Base-by-base conservation (phyloP, 2,329 filamentous ascomycete genomes). In the Penicillium italicum region DNA sequence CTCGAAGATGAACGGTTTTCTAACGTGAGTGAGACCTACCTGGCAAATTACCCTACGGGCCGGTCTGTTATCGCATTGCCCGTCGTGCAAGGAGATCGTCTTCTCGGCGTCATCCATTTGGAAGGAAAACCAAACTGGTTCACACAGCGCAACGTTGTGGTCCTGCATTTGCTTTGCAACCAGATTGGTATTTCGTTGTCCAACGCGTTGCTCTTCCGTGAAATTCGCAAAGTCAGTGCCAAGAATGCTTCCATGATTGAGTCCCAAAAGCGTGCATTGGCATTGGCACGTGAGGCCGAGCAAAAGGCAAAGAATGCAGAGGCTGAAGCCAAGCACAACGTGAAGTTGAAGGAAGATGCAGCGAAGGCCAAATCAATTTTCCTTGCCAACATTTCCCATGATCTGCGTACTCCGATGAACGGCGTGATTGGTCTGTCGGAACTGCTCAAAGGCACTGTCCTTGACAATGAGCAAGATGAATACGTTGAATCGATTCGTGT, bases 341-440 rank as follows among this genome's bases (percentile, higher is more conserved):
- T 87, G 67, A 83, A 82, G 62, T 72, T 87, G 38, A 87, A 87
- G 62, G 85, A 87, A 68, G 85, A 87, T 68, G 85, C 85, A 22
- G 84, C 84, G 8, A 84, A 80, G 65, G 84, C 83, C 1, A 99
- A 99, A 76, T 97, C 94, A 0, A 80, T 97, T 9, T 97, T 97
- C 76, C 95, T 99, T 60, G 94, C 94, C 18, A 97, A 97, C 66
- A 96, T 97, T 48, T 86, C 82, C 1, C 85, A 88, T 63, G 85
- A 97, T 72, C 80, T 99, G 34, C 95, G 96, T 70, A 99, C 94
- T 1, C 94, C 94, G 0, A 80, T 97, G 55, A 97, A 97, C 68
- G 94, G 93, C 12, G 97, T 97, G 46, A 80, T 99, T 66, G 94
- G 94, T 33, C 82, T 86, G 73, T 83, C 80, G 3, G 83, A 86